Evolutionary conservation across 2,329 filamentous ascomycete species (phyloP), one percentile per base, ranked within the genome.

Genomic region (Ophiostoma novo-ulmi): DNA sequence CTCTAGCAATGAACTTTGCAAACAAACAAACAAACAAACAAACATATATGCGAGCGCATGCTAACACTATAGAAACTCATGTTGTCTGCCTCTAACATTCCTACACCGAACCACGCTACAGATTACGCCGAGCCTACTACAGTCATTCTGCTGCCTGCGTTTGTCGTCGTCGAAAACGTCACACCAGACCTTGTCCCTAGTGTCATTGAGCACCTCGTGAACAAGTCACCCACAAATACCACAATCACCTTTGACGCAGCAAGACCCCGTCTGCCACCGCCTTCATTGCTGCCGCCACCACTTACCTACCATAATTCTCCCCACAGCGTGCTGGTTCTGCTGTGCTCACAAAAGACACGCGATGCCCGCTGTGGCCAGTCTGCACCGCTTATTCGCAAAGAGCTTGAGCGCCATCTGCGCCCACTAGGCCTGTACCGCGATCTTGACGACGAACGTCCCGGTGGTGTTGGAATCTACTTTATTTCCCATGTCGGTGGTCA

Each of bases 401-500:
- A 98, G 80, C 87, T 99, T 70, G 93, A 97, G 82, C 87, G 94
- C 1, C 93, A 97, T 78, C 85, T 98, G 48, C 89, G 93, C 0
- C 91, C 92, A 1, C 83, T 97, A 14, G 94, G 93, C 0, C 81
- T 99, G 26, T 94, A 91, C 79, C 89, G 95, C 39, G 94, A 98
- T 78, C 81, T 95, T 66, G 88, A 96, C 77, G 95, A 99, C 78
- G 89, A 93, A 79, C 83, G 95, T 71, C 93, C 94, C 0, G 94
- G 94, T 13, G 95, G 95, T 14, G 94, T 97, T 6, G 94, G 93
- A 0, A 92, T 99, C 74, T 97, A 97, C 81, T 98, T 97, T 78
- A 96, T 98, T 77, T 94, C 89, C 75, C 95, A 99, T 77, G 93
- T 97, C 2, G 95, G 95, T 38, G 95, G 95, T 0, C 95, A 99